These are phyloP conservation scores for Kwoniella europaea DNA, from an alignment of 768 basidiomycete genomes.

Conservation along the genomic window DNA sequence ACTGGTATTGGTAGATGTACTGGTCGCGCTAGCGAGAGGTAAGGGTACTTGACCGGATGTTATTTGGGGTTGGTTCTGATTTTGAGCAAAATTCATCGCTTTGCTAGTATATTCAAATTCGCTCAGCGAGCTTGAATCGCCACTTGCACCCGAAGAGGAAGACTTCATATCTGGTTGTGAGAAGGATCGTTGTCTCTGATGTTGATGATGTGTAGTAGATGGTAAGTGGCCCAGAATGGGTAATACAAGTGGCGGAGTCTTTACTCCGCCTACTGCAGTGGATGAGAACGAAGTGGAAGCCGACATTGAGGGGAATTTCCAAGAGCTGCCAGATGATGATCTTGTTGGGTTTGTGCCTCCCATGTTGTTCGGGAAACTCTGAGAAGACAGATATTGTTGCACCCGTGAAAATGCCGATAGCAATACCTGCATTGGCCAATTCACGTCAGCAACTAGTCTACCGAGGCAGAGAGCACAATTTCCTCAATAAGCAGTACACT, in stretches of 20 bases:
- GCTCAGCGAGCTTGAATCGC: constrained; percentile 5
- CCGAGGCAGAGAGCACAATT: too few species aligned
- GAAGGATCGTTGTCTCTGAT: constrained; percentile 21
- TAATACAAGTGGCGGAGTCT: constrained; percentile 1
- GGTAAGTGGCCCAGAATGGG: neutral
- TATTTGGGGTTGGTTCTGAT: neutral
- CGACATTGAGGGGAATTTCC: constrained; percentile 8
- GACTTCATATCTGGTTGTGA: constrained; percentile 17
- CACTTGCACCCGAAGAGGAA: constrained; percentile 7
- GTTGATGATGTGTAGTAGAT: neutral
- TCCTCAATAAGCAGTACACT: neutral
- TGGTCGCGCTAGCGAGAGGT: neutral
- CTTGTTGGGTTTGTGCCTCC: neutral
- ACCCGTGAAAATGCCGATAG: constrained; percentile 31
- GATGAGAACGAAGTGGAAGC: constrained; percentile 13
- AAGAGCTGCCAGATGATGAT: neutral
- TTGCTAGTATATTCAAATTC: constrained; percentile 11
- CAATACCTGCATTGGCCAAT: constrained; percentile 24
- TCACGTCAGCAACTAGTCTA: too few species aligned
- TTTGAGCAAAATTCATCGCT: constrained; percentile 3
- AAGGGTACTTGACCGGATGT: constrained; percentile 7
- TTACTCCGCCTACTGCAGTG: neutral
- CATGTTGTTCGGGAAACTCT: neutral
- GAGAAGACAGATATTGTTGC: constrained; percentile 18
- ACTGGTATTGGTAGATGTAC: neutral